Evolutionary conservation across 225 moss, liverwort and hornwort species (phyloP).

Genomic region (Antitrichia curtipendula): DNA sequence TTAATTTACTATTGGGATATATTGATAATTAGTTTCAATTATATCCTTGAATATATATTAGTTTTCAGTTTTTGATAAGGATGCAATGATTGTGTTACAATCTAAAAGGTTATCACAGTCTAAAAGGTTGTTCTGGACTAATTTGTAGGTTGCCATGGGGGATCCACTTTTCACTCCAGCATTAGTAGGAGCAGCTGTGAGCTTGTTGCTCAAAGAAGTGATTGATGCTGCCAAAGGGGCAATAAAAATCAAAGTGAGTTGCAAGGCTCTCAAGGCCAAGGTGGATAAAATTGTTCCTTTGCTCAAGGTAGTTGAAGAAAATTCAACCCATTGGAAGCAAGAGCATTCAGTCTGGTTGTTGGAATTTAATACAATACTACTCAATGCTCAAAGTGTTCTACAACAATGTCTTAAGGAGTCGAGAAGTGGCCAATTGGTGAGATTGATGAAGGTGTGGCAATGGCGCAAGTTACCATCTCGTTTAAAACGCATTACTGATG

Average conservation of each 20-base stretch:
- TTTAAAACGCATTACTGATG: not conserved
- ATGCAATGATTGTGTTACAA: not conserved
- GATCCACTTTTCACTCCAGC: not conserved
- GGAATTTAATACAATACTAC: not conserved
- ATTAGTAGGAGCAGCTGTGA: not conserved
- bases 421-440: not conserved
- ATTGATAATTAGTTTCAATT: not conserved
- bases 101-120: accelerated
- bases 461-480: not conserved
- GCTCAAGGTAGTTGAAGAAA: not conserved
- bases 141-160: not conserved
- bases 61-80: too few relatives aligned
- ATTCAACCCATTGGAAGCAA: not conserved
- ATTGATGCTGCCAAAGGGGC: not conserved
- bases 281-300: not conserved
- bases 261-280: not conserved
- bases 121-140: not conserved
- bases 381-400: not conserved
- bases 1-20: not conserved
- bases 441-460: not conserved
- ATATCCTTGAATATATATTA: not conserved
- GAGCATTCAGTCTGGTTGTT: not conserved
- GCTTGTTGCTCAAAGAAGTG: not conserved
- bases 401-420: not conserved
- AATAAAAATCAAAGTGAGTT: not conserved